Conservation (phyloP, 108 stramenopile genomes). For the Cyclostephanos tholiformis region DNA sequence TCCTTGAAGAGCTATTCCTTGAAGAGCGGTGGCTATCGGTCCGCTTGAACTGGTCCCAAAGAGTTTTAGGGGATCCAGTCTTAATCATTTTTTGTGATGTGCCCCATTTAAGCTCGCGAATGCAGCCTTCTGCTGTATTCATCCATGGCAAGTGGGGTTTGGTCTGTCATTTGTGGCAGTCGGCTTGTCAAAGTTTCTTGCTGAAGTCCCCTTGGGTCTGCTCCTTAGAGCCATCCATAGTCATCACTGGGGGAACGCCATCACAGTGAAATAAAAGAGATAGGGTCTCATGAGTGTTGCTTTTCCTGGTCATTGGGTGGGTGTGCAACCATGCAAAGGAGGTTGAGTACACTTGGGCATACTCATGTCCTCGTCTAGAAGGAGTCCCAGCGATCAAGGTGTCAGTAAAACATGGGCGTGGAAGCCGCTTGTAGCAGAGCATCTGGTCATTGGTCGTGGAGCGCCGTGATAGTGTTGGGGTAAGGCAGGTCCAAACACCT, state of each 20-base stretch:
- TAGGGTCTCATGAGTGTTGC: constrained; percentile 39
- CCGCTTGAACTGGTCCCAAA: too few species aligned
- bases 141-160: too few species aligned
- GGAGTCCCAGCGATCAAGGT: constrained; percentile 8
- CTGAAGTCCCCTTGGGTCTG: too few species aligned
- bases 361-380: constrained; percentile 25
- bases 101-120: too few species aligned
- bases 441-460: constrained; percentile 17
- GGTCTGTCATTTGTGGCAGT: too few species aligned
- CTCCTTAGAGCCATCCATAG: too few species aligned
- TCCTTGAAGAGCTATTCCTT: too few species aligned
- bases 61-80: too few species aligned
- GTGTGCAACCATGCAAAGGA: constrained; percentile 20
- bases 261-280: constrained; percentile 20
- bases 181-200: too few species aligned
- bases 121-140: too few species aligned
- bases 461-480: constrained; percentile 15
- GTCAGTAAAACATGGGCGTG: constrained; percentile 28
- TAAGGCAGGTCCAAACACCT: constrained; percentile 21
- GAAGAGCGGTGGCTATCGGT: too few species aligned
- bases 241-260: constrained; percentile 42
- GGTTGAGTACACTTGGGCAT: constrained; percentile 29
- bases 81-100: too few species aligned
- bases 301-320: constrained; percentile 22
- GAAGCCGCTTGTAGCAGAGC: constrained; percentile 31